A percentile compares a stretch with the other conserved stretches of the same genome.
These are phyloP conservation scores for Pythium brachiatum DNA, from an alignment of 352 stramenopile genomes.

Conservation along the genomic window DNA sequence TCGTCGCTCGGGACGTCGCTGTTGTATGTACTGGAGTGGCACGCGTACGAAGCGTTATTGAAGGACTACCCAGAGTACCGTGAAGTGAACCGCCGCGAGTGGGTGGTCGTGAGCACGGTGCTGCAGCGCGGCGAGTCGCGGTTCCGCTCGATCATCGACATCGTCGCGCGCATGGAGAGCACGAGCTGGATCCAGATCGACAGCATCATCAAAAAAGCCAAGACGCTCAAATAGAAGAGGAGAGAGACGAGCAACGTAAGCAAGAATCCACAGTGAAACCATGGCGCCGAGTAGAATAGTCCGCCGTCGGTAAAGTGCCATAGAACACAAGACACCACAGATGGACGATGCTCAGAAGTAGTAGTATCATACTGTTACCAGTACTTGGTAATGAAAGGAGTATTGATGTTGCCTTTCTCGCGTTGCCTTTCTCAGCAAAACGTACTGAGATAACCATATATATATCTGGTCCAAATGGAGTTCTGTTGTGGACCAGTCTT, in stretches of 20 bases:
- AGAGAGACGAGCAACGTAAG: background rate
- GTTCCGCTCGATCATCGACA: constrained; percentile 66
- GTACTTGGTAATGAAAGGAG: no score
- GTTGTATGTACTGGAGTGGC: constrained; percentile 78
- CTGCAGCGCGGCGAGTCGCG: constrained; percentile 55
- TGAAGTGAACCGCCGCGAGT: constrained; percentile 68
- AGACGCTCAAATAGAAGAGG: constrained; percentile 34
- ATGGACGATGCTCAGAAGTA: no score
- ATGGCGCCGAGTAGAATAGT: no score
- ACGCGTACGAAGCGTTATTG: constrained; percentile 67
- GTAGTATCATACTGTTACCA: no score
- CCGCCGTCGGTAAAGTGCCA: no score
- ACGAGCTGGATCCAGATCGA: constrained; percentile 63
- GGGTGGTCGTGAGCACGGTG: constrained; percentile 70
- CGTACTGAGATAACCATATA: no score
- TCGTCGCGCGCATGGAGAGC: constrained; percentile 61
- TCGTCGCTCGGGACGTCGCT: constrained; percentile 60
- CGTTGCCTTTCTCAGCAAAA: no score
- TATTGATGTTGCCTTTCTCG: background rate
- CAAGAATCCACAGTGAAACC: no score
- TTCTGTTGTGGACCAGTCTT: no score
- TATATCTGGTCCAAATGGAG: constrained; percentile 9
- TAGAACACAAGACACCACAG: no score
- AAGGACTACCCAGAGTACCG: constrained; percentile 74
- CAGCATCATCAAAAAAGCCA: constrained; percentile 70